Conservation (phyloP, 2,329 filamentous ascomycete species). For the Biscogniauxia mediterranea region DNA sequence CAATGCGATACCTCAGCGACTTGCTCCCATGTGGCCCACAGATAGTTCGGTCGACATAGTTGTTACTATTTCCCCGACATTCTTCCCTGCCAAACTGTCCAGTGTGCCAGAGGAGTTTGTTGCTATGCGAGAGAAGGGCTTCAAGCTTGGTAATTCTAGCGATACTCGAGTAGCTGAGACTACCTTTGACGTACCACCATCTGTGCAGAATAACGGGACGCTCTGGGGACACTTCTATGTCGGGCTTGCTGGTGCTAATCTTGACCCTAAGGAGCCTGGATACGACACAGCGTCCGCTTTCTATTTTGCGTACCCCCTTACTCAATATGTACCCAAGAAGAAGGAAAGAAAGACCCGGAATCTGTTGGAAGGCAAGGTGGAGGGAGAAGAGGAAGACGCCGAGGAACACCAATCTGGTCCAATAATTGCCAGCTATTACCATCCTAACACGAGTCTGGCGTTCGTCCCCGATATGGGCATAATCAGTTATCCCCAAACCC, state of each 20-base stretch:
- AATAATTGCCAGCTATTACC: slow-evolving; percentile 83
- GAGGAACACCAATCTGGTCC: slow-evolving; percentile 59
- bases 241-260: slow-evolving; percentile 67
- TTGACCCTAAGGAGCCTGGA: slow-evolving; percentile 70
- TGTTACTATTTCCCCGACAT: slow-evolving; percentile 78
- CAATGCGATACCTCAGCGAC: slow-evolving; percentile 63
- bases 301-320: slow-evolving; percentile 81
- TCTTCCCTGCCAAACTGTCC: slow-evolving; percentile 66
- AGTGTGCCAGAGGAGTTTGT: slow-evolving; percentile 64
- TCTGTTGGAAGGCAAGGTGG: slow-evolving; percentile 60
- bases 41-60: slow-evolving; percentile 78
- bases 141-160: slow-evolving; percentile 74
- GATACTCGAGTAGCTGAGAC: slow-evolving; percentile 77
- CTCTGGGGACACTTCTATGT: slow-evolving; percentile 95
- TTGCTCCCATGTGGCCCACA: slow-evolving; percentile 85
- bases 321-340: slow-evolving; percentile 88
- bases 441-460: slow-evolving; percentile 89
- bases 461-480: slow-evolving; percentile 79
- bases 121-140: slow-evolving; percentile 77
- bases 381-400: slow-evolving; percentile 49
- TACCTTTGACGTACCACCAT: slow-evolving; percentile 71
- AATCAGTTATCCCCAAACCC: slow-evolving; percentile 62
- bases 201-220: slow-evolving; percentile 88
- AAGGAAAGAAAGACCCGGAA: slow-evolving; percentile 86
- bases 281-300: slow-evolving; percentile 78